A percentile compares a stretch with the other conserved stretches of the same genome.
Evolutionary conservation across 192 early-diverging fungal species (phyloP).

Genomic region (Entophlyctis luteolus): DNA sequence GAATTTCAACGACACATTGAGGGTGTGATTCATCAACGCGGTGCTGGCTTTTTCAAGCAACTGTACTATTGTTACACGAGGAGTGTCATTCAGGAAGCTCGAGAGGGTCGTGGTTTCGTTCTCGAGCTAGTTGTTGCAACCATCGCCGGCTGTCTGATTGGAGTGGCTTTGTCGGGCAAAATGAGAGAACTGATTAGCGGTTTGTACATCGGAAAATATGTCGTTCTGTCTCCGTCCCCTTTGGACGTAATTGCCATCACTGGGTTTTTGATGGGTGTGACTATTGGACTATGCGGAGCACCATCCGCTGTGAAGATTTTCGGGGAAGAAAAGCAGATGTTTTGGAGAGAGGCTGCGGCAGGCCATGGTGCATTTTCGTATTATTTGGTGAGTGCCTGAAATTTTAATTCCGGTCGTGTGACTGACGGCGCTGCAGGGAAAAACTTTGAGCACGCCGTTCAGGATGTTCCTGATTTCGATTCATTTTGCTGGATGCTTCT

Average conservation of each 20-base stretch:
- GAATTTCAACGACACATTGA: conserved; percentile 25
- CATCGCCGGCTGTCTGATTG: conserved; percentile 39
- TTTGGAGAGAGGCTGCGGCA: conserved; percentile 46
- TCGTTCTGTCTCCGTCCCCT: conserved; percentile 22
- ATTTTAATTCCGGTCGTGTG: no score
- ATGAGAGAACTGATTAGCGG: conserved; percentile 25
- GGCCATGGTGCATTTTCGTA: conserved; percentile 42
- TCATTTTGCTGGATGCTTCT: conserved; percentile 40
- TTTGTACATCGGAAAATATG: conserved; percentile 16
- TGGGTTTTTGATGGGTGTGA: conserved; percentile 31
- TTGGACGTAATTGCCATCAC: conserved; percentile 20
- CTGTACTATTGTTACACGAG: conserved; percentile 34
- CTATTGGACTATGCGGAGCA: conserved; percentile 36
- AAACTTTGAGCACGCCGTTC: conserved; percentile 38
- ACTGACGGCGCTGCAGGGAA: conserved; percentile 22
- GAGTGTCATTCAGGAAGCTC: conserved; percentile 35
- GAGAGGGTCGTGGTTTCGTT: conserved; percentile 16
- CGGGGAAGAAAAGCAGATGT: conserved; percentile 45
- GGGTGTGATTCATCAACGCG: conserved; percentile 22
- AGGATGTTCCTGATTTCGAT: conserved; percentile 38
- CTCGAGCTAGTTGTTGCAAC: conserved; percentile 45
- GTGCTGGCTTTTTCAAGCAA: conserved; percentile 32
- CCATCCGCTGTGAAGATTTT: conserved; percentile 51
- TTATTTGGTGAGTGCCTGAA: conserved; percentile 17
- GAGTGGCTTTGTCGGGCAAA: conserved; percentile 22